Base-by-base conservation (phyloP, 75 land plant species). In the Pseudotsuga menziesii region DNA sequence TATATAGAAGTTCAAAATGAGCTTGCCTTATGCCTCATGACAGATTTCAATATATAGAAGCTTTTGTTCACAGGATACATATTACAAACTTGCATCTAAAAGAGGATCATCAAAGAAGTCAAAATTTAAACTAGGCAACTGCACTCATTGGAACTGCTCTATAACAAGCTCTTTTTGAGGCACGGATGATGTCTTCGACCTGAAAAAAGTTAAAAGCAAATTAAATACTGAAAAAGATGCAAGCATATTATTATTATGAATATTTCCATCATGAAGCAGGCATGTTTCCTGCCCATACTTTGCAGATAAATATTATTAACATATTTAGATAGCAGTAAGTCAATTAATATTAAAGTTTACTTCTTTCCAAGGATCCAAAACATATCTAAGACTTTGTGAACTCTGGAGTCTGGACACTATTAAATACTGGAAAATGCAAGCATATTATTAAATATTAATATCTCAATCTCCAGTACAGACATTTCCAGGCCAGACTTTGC, bases 181-280 rank as follows among this genome's bases (percentile, higher is more conserved):
- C 98, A 56, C 98, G 91, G 56, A 94, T 86, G 4, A 94, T 89
- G 77, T 94, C 98, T 44, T 94, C 98, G 22, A 94, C 83, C 98
- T 94, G 85, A 15, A 85, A 58, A 19, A 19, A 77, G 7, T 44
- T 19, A 61, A 41, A 60, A 22, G 77, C 3, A 36, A 75, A 44
- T 55, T 57, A 78, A 19, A 78, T 72, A 44, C 61, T 48, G 32
- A 15, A 75, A 57, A 79, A 56, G 16, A 56, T 59, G 75, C 60
- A n/a, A 25, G 20, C 61, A 19, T 6, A 29, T 19, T 20, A 69
- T 22, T 20, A 27, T 39, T 36, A 36, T 19, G 39, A 69, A 3
- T 69, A 41, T 6, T 69, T 29, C 41, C n/a, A 41, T 69, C 72
- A 41, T 41, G 39, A 17, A 35, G 20, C 20, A 41, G 20, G n/a